A percentile compares a stretch with the other conserved stretches of the same genome.
Conservation (phyloP, 441 rosid species). For the Hypseocharis bilobata region DNA sequence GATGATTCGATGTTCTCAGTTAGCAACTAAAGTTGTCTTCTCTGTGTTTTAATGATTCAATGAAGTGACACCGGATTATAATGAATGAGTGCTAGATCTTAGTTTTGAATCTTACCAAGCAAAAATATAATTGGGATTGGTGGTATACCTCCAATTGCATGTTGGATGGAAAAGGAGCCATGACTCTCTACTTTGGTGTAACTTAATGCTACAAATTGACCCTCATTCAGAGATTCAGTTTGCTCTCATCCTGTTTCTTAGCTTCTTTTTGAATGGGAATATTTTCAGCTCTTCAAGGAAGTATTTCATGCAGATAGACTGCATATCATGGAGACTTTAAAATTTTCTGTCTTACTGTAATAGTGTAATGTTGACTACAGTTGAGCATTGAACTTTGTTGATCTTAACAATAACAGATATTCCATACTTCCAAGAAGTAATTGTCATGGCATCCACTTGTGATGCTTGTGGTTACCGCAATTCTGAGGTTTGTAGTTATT, state of each 20-base stretch:
- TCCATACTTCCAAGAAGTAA: constrained; percentile 95
- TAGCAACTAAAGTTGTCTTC: background rate
- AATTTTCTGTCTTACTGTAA: too few species aligned
- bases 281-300: background rate
- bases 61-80: background rate
- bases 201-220: background rate
- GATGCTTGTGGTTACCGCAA: constrained; percentile 85
- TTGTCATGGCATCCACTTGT: constrained; percentile 93
- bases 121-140: background rate
- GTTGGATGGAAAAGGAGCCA: background rate
- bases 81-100: background rate
- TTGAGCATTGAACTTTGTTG: constrained; percentile 19
- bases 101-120: background rate
- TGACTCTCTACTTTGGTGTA: background rate
- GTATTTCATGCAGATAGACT: too few species aligned
- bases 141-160: background rate
- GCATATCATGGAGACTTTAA: too few species aligned
- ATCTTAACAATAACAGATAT: constrained; percentile 58
- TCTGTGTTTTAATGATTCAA: background rate
- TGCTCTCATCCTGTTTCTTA: background rate
- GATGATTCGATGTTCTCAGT: background rate
- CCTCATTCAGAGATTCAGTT: background rate
- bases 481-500: constrained; percentile 63
- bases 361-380: background rate
- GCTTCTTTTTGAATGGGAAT: background rate